These are phyloP conservation scores for Tillandsia leiboldiana DNA, from an alignment of 176 grass and related monocot species.

Conservation along the genomic window DNA sequence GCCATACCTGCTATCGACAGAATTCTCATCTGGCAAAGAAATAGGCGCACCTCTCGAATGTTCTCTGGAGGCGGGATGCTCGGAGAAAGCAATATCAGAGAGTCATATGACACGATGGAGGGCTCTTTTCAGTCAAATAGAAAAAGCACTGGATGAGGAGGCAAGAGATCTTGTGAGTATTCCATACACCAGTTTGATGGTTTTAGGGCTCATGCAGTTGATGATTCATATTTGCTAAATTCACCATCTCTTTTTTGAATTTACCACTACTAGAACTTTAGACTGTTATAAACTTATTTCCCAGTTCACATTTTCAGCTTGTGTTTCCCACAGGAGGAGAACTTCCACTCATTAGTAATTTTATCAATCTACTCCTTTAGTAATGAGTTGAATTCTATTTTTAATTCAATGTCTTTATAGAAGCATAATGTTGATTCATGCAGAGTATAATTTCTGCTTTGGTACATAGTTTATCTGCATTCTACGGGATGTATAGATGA, in stretches of 20 bases:
- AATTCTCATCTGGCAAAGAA: conserved; percentile 63
- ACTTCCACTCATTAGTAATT: too few relatives aligned
- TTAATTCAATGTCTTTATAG: not conserved
- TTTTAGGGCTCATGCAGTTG: not conserved
- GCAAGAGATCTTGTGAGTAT: conserved; percentile 69
- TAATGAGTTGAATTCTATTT: not conserved
- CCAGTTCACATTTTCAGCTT: too few relatives aligned
- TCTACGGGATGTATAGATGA: not conserved
- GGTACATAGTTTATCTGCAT: not conserved
- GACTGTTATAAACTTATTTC: not conserved
- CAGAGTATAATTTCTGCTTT: not conserved
- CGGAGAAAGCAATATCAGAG: conserved; percentile 36
- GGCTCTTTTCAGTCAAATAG: conserved; percentile 86
- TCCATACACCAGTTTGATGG: not conserved
- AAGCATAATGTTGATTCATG: not conserved
- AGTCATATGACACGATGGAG: conserved; percentile 70
- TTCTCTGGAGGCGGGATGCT: conserved; percentile 27
- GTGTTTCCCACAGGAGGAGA: too few relatives aligned
- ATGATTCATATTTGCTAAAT: not conserved
- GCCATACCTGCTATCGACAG: conserved; percentile 68
- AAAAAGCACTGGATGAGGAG: conserved; percentile 74
- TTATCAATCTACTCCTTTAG: too few relatives aligned
- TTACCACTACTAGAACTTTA: not conserved
- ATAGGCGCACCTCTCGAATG: conserved; percentile 30
- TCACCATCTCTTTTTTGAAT: not conserved